Base-by-base conservation (phyloP, 2,329 filamentous ascomycete genomes). In the Ambrosiella xylebori region DNA sequence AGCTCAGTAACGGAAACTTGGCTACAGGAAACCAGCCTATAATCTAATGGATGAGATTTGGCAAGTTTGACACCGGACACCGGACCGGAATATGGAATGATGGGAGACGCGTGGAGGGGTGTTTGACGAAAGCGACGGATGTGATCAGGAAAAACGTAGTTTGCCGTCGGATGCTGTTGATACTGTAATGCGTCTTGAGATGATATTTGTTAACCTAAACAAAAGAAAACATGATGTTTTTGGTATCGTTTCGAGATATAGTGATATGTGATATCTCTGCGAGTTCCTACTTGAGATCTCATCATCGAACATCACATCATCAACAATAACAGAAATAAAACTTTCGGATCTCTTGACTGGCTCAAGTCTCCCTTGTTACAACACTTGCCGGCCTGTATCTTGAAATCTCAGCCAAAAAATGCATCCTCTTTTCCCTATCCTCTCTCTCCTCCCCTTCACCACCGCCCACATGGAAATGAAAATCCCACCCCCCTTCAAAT, bases 401-500 rank as follows among this genome's bases (percentile, higher is more conserved):
- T 27, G 27, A n/a, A 13, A 17, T 8, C 40, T 17, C 7, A 35
- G 36, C 41, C 13, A 49, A 11, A 19, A 27, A 27, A 27, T 60
- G 45, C 49, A 56, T 12, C 54, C n/a, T 6, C 40, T 44, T 17
- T 38, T 49, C 1, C 19, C 49, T 12, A 40, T 49, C n/a, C 53
- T 64, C 52, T 40, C 59, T n/a, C 38, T 50, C 35, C 61, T 37
- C 60, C 50, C 52, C 15, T 13, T 60, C 6, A 39, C 55, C 36
- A 17, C 65, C 49, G 65, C 64, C 3, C 66, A 68, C 50, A 67
- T 71, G 65, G 64, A 65, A 37, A 66, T 67, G 65, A 64, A 61
- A 11, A 59, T 63, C 7, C 68, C 67, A 0, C 58, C 64, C 0
- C 67, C 68, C 0, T 64, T 70, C 47, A 62, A 63, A 17, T 66